Conservation (phyloP, 257 asterid genomes). For the Jacaranda copaia region DNA sequence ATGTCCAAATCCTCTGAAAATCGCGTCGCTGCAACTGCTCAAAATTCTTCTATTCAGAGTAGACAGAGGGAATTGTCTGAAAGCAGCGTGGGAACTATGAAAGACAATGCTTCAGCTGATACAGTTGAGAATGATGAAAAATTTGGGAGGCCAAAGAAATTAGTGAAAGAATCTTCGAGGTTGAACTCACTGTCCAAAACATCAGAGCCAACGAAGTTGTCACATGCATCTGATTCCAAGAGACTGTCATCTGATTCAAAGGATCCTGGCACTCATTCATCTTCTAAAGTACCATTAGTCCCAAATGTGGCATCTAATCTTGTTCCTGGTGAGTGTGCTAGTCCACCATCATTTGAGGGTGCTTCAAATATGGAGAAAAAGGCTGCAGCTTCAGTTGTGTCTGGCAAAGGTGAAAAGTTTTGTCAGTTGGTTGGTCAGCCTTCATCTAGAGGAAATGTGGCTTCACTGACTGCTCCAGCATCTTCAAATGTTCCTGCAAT, state of each 20-base stretch:
- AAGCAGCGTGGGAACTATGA: constrained; percentile 48
- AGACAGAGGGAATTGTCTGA: constrained; percentile 59
- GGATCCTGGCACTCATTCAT: constrained; percentile 52
- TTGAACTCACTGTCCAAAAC: constrained; percentile 51
- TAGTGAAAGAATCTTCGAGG: constrained; percentile 67
- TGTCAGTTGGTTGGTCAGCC: constrained; percentile 56
- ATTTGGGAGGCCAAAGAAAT: constrained; percentile 65
- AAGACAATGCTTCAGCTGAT: constrained; percentile 52
- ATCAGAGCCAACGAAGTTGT: constrained; percentile 55
- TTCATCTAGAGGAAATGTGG: constrained; percentile 65
- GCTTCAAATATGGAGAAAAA: constrained; percentile 56
- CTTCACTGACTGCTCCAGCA: constrained; percentile 58
- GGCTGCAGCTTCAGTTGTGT: constrained; percentile 50
- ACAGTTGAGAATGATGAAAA: constrained; percentile 60
- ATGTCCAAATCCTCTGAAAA: constrained; percentile 56
- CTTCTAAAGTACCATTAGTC: constrained; percentile 50
- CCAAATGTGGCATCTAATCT: constrained; percentile 46
- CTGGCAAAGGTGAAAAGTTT: constrained; percentile 71
- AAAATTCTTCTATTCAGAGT: constrained; percentile 47
- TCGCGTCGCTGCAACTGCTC: constrained; percentile 42
- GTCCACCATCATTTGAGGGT: constrained; percentile 53
- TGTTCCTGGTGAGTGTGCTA: constrained; percentile 57
- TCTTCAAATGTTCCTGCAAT: constrained; percentile 68
- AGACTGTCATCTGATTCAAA: constrained; percentile 59
- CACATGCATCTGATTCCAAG: constrained; percentile 64